Base-by-base conservation (phyloP, 164 flowering plant genomes). In the Magnolia changhungtana region DNA sequence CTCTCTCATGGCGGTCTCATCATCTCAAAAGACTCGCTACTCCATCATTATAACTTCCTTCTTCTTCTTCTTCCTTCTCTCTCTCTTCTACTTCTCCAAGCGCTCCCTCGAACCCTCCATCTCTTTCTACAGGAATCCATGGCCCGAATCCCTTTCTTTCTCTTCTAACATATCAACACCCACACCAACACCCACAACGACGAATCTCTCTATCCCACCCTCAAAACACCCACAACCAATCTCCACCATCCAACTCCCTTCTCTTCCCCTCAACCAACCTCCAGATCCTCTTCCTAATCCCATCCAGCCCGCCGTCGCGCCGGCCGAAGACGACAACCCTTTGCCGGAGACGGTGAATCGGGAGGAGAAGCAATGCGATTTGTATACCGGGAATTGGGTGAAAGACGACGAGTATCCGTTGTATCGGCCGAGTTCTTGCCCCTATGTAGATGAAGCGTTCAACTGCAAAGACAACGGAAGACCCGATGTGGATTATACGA, bases 371-470 rank as follows among this genome's bases (percentile, higher is more conserved):
- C 67, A 65, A 16, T 92, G 98, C 78, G 90, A 94, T 85, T 75
- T 94, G 67, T 89, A 87, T 73, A 71, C 10, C 67, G 98, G 98
- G 21, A 85, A 52, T 13, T 94, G 98, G 98, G 92, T 92, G 55
- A 88, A 64, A 63, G 93, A 92, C 76, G 88, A 89, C 29, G 74
- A 64, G 16, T 87, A 92, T 74, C 98, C 98, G 10, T 69, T 91
- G 58, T 94, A 94, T 71, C 8, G 77, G 64, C 86, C 93, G 3
- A 89, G 91, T 74, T 83, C 90, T 66, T 94, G 98, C 76, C 97
- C 97, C 51, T 91, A 84, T 78, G 93, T 94, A 5, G 97, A 94
- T 76, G 97, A 88, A 71, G 96, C 90, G 79, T 92, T 80, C 85
- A 86, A 81, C 74, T 94, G 98, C 77, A 90, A 88, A 76, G 77